Evolutionary conservation across 768 basidiomycete species (phyloP), one percentile per base, ranked within the genome.

Genomic region (Pisolithus orientalis): DNA sequence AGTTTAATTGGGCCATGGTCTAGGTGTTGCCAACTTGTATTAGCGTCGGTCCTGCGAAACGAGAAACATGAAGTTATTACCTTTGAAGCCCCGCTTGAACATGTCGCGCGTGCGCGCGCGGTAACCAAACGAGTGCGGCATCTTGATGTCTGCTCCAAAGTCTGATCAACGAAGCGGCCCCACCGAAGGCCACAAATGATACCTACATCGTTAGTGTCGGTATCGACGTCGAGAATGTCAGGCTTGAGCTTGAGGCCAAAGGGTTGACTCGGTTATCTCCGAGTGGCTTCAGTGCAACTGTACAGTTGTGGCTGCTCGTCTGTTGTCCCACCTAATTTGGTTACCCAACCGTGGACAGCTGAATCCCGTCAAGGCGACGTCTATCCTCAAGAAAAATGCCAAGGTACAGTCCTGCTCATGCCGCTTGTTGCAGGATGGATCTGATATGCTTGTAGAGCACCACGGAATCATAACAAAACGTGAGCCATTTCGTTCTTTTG

Each of bases 41-140:
- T 25, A 8, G 16, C 27, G 17, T 43, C 3, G 27, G 32, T 46
- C n/a, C 42, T 47, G 43, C 34, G 57, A 29, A 58, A 40, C 60
- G 54, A 53, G 54, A 46, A 50, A 39, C 31, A 0, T 44, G 57
- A 46, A 51, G 47, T 55, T 70, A 80, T 64, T 72, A 94, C 94
- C 84, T 83, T 95, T 95, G 87, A 98, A 97, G 67, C 85, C 88
- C 78, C 90, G 81, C 84, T 90, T 94, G 90, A 99, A 98, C 94
- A 98, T 96, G 78, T 94, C 79, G 85, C 95, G 94, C 86, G 95
- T 98, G 65, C 95, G 94, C 89, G 95, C 95, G 71, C 95, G 87
- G 80, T 94, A 91, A 91, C 95, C 95, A 83, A 87, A 99, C 53
- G 95, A 97, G 91, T 97, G 93, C 79, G 95, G 95, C 95, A 99